Conservation (phyloP, 345 rosid species). For the Eucalyptus virginea region DNA sequence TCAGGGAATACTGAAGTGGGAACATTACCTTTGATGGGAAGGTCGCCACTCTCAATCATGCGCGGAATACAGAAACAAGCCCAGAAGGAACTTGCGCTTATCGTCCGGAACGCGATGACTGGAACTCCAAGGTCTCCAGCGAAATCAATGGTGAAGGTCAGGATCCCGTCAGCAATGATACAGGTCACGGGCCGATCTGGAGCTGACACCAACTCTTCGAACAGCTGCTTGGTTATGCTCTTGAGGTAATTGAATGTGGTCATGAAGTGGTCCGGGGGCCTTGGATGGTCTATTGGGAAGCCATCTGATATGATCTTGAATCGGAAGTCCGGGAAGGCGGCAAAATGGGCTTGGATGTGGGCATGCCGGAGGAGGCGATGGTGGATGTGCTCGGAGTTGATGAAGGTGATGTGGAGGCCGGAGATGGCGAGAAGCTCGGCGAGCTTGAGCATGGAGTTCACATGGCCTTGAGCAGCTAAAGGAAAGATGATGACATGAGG, state of each 20-base stretch:
- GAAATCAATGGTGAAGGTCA: conserved; percentile 9
- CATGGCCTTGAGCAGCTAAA: conserved; percentile 51
- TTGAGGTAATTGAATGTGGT: background rate
- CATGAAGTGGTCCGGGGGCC: conserved; percentile 8
- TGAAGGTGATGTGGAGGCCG: conserved; percentile 48
- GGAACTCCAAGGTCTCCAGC: conserved; percentile 26
- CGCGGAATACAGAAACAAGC: conserved; percentile 5
- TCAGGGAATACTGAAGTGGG: background rate
- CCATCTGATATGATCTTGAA: conserved; percentile 25
- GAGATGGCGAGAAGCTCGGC: conserved; percentile 37
- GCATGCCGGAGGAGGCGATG: conserved; percentile 8
- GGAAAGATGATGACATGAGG: conserved; percentile 52
- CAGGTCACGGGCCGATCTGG: conserved; percentile 5
- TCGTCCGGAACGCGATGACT: conserved; percentile 7
- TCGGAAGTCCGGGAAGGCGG: conserved; percentile 12
- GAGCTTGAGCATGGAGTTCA: conserved; percentile 62
- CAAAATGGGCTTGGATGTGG: conserved; percentile 3
- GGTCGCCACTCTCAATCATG: background rate
- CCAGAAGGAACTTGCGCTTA: conserved; percentile 22
- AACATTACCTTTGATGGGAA: background rate
- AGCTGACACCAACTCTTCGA: background rate
- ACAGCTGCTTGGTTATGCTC: background rate
- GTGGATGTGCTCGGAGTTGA: conserved; percentile 30
- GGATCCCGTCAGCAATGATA: conserved; percentile 17
- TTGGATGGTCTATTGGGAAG: background rate